Base-by-base conservation (phyloP, 768 basidiomycete genomes). In the Russula brevipes region DNA sequence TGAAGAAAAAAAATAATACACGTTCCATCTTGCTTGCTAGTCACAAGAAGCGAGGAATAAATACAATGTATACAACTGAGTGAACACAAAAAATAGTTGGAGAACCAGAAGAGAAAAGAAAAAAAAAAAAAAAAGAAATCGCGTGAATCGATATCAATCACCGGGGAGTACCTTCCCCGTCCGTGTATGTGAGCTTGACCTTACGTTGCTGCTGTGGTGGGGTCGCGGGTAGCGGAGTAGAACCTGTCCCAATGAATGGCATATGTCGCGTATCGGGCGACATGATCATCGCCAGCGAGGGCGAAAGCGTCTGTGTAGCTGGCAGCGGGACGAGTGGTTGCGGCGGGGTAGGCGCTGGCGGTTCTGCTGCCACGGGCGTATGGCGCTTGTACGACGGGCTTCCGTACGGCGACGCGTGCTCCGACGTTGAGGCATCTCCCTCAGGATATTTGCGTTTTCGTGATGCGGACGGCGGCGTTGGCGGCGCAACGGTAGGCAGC, bases 231-330 rank as follows among this genome's bases (percentile, higher is more conserved):
- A 54, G 14, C 30, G 63, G 31, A 4, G 41, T 0, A 12, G 63
- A 60, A 41, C 62, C 54, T 12, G 57, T 38, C 66, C 57, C n/a
- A 57, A 65, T 61, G 19, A 57, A 70, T 5, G 72, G 69, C n/a
- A 72, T 69, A 30, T 68, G 63, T 5, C 70, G 68, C 44, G 64
- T 46, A 35, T 65, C 66, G 19, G 85, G 85, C n/a, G 85, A 84
- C 49, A 85, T 79, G 68, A 86, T 81, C 78, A 84, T 81, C 17
- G 84, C 85, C 45, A 86, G 70, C 17, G 85, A 86, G 7, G 85
- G 85, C 2, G 84, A 85, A 35, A 86, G 75, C 11, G 72, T 73
- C 57, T 67, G 67, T 14, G 77, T 82, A 63, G 82, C 42, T 11
- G 62, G 52, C n/a, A 45, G 44, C 14, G 55, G 33, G 55, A n/a